These are phyloP conservation scores for Myriosclerotinia curreyana DNA, from an alignment of 2,329 filamentous ascomycete genomes.

Conservation along the genomic window DNA sequence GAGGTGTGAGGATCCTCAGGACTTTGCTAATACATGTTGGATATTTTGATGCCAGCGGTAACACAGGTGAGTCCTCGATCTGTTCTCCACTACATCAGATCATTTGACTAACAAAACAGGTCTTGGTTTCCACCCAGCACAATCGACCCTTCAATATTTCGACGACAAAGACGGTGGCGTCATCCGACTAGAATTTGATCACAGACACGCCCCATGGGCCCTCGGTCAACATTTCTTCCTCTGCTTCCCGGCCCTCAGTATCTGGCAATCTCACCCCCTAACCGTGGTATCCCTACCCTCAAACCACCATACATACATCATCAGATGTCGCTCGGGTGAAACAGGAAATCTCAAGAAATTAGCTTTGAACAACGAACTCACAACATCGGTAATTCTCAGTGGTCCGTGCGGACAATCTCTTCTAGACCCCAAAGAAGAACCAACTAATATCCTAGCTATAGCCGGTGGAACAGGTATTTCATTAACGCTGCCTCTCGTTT, in stretches of 20 bases:
- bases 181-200: conserved; percentile 63
- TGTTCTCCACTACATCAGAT: too few species aligned
- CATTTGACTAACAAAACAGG: neutral
- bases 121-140: conserved; percentile 15
- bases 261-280: conserved; percentile 76
- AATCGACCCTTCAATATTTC: conserved; percentile 11
- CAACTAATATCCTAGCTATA: conserved; percentile 49
- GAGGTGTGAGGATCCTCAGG: conserved; percentile 55
- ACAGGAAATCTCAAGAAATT: conserved; percentile 43
- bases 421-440: conserved; percentile 38
- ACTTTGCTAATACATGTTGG: conserved; percentile 60
- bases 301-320: conserved; percentile 53
- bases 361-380: conserved; percentile 27
- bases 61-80: conserved; percentile 34
- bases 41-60: conserved; percentile 41
- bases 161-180: conserved; percentile 51
- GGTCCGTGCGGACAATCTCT: conserved; percentile 10
- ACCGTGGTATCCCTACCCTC: conserved; percentile 72
- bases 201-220: conserved; percentile 63
- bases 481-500: conserved; percentile 52
- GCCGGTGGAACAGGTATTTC: conserved; percentile 59
- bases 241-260: conserved; percentile 68
- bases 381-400: conserved; percentile 13
- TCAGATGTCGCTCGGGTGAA: conserved; percentile 58
- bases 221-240: conserved; percentile 75